Base-by-base conservation (phyloP, 176 grass and related monocot species). In the Rhynchospora breviuscula region DNA sequence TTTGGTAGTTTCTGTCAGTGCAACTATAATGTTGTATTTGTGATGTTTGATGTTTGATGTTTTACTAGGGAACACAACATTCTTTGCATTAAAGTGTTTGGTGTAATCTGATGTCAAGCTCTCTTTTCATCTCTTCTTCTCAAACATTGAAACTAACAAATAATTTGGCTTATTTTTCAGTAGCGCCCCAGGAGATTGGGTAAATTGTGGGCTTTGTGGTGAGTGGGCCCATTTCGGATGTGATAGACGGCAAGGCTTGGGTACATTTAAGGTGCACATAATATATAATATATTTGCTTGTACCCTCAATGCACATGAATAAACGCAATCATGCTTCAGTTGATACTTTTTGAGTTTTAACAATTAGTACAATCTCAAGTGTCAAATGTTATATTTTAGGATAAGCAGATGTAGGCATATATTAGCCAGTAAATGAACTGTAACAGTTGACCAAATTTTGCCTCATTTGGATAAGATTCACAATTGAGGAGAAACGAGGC, bases 151-250 rank as follows among this genome's bases (percentile, higher is more conserved):
- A 54, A 29, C 21, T 76, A 76, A 76, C 48, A 76, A 54, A 76
- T 54, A 76, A 8, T 15, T 29, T 54, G 48, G 12, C 5, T 29
- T 76, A 54, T 76, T 8, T 83, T 90, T n/a, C 93, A 94, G 90
- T 92, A 84, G 93, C 12, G 78, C 84, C 63, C 90, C 79, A 12
- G 90, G 90, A 53, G 90, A 92, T 79, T 92, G 90, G 93, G 93
- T 94, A 31, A 92, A 92, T 83, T 94, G 90, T 81, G 93, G 93
- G 0, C 83, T 90, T 48, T 94, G 93, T 40, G 86, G 93, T 79
- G 93, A 90, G 56, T 94, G 90, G 93, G 93, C 88, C 12, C 93
- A 92, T 83, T 90, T 94, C 17, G 93, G 93, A 46, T 94, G 93
- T 40, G 93, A 94, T 81, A 92, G 60, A 84, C 88, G 93, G 52